Evolutionary conservation across 192 early-diverging fungal species (phyloP).

Genomic region (Coemansia sp.): DNA sequence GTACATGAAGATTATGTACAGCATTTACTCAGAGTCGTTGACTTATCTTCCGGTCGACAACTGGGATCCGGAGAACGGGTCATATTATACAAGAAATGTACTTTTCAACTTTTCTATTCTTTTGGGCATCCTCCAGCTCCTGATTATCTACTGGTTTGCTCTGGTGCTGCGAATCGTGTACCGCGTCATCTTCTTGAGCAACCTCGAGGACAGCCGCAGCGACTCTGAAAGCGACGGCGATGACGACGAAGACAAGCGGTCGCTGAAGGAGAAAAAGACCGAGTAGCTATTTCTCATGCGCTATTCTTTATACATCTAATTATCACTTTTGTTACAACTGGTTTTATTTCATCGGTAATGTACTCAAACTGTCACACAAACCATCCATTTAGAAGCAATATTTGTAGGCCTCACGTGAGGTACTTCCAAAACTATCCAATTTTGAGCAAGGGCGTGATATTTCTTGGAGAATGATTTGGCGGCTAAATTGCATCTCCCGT

Average conservation of each 20-base stretch:
- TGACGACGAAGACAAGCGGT: neutral
- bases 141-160: conserved; percentile 70
- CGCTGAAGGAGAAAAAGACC: conserved; percentile 8
- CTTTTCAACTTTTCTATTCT: conserved; percentile 23
- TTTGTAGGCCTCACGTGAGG: neutral
- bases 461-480: neutral
- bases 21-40: conserved; percentile 57
- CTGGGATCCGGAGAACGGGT: conserved; percentile 31
- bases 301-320: neutral
- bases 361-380: too few relatives aligned
- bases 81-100: conserved; percentile 23
- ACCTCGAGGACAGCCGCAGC: conserved; percentile 66
- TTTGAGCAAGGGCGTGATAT: neutral
- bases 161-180: conserved; percentile 66
- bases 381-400: neutral
- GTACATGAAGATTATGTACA: conserved; percentile 64
- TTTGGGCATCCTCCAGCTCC: conserved; percentile 55
- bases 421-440: neutral
- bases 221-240: conserved; percentile 61
- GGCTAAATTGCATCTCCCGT: neutral
- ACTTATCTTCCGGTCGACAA: conserved; percentile 6
- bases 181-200: conserved; percentile 58
- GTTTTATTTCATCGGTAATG: neutral
- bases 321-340: neutral
- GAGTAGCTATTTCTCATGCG: neutral